Conservation (phyloP, 495 filamentous ascomycete species). For the Filosporella fistucella region DNA sequence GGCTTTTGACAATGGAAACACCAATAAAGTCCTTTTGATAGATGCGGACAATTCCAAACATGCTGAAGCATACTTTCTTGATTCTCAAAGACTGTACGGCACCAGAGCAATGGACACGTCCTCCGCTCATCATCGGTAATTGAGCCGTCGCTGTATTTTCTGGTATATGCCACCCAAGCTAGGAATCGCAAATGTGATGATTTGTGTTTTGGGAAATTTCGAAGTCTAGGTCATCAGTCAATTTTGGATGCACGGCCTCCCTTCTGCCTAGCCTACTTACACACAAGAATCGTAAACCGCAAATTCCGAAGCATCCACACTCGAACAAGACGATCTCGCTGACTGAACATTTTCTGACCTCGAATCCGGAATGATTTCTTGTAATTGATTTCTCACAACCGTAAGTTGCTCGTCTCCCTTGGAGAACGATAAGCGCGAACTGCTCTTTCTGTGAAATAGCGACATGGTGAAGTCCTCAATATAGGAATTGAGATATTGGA, state of each 20-base stretch:
- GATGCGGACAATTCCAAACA: constrained; percentile 20
- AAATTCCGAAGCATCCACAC: constrained; percentile 11
- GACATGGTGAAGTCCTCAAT: constrained; percentile 16
- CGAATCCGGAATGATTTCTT: background rate
- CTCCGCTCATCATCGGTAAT: constrained; percentile 22
- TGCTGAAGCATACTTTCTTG: constrained; percentile 23
- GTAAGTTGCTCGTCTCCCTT: constrained; percentile 14
- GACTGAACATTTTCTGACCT: constrained; percentile 5
- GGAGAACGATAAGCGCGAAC: constrained; percentile 14
- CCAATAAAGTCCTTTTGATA: constrained; percentile 25
- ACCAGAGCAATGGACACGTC: constrained; percentile 23
- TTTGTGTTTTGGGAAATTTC: constrained; percentile 25
- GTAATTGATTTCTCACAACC: constrained; percentile 3
- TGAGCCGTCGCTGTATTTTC: constrained; percentile 18
- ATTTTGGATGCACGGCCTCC: background rate
- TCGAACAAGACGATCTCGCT: constrained; percentile 1
- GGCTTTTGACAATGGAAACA: constrained; percentile 25
- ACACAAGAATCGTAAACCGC: constrained; percentile 23
- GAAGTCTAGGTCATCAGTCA: constrained; percentile 10
- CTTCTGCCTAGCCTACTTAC: constrained; percentile 7
- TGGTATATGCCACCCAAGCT: constrained; percentile 25
- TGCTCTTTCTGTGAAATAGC: constrained; percentile 14
- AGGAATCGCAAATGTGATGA: constrained; percentile 22
- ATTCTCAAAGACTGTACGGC: constrained; percentile 18
- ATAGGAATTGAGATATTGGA: too few species aligned